Conservation (phyloP, 2,329 filamentous ascomycete species). For the Neodidymelliopsis sp. region DNA sequence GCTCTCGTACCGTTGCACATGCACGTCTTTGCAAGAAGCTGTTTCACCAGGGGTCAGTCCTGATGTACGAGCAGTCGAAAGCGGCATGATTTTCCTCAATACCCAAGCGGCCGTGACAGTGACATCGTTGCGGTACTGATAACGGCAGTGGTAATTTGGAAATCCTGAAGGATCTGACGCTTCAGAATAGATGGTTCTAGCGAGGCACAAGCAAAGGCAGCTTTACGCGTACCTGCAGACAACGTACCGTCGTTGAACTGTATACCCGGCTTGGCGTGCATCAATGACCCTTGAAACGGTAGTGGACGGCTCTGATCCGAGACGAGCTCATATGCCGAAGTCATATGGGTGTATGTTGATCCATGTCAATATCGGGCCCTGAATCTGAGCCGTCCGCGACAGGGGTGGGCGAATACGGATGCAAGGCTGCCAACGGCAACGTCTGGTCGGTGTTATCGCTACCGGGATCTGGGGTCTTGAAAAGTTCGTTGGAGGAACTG, state of each 20-base stretch:
- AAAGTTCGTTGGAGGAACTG: slow-evolving; percentile 9
- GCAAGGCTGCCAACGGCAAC: slow-evolving; percentile 15
- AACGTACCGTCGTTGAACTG: slow-evolving; percentile 23
- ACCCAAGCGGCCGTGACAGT: too few relatives aligned
- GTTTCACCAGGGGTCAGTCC: slow-evolving; percentile 7
- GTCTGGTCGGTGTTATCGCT: slow-evolving; percentile 13
- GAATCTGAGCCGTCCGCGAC: slow-evolving; percentile 11
- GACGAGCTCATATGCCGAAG: slow-evolving; percentile 26
- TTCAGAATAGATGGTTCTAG: slow-evolving; percentile 12
- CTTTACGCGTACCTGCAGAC: slow-evolving; percentile 39
- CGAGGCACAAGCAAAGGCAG: slow-evolving; percentile 12
- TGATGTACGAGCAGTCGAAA: slow-evolving; percentile 2
- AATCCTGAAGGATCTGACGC: slow-evolving; percentile 11
- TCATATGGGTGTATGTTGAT: slow-evolving; percentile 29
- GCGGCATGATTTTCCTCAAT: too few relatives aligned
- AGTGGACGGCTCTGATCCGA: slow-evolving; percentile 35
- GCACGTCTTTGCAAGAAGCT: slow-evolving; percentile 1
- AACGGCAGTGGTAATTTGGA: slow-evolving; percentile 13
- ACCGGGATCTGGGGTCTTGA: slow-evolving; percentile 13
- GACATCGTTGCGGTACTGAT: slow-evolving; percentile 2
- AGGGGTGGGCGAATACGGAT: slow-evolving; percentile 16
- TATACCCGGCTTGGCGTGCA: slow-evolving; percentile 26
- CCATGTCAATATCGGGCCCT: slow-evolving; percentile 14
- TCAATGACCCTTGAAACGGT: slow-evolving; percentile 21
- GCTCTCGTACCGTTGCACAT: slow-evolving; percentile 5